A percentile compares a stretch with the other conserved stretches of the same genome.
Evolutionary conservation across 1,139 yeast species (phyloP).

Genomic region (Geotrichum restrictum): DNA sequence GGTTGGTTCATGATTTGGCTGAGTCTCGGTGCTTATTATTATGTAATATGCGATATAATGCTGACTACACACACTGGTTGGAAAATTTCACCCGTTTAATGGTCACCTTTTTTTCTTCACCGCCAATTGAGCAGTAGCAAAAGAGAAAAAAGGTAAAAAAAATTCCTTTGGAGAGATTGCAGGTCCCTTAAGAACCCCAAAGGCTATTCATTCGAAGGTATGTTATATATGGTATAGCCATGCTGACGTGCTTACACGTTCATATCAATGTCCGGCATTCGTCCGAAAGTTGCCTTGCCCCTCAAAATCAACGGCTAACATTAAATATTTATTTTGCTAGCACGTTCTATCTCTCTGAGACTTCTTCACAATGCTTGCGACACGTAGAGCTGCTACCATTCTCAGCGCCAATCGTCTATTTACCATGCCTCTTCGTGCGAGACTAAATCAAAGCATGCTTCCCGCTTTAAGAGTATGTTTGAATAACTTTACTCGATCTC

Average conservation of each 20-base stretch:
- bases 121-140: not conserved
- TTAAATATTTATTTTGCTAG: not conserved
- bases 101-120: not conserved
- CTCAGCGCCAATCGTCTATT: not conserved
- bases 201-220: not conserved
- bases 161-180: not conserved
- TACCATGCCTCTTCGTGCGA: slow-evolving; percentile 3
- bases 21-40: too few relatives aligned
- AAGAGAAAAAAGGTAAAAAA: not conserved
- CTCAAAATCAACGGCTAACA: not conserved
- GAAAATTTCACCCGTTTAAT: not conserved
- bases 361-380: not conserved
- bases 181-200: not conserved
- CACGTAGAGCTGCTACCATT: not conserved
- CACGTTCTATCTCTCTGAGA: not conserved
- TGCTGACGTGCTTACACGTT: not conserved
- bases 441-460: not conserved
- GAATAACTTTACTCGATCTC: slow-evolving; percentile 36
- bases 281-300: not conserved
- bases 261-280: not conserved
- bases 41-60: not conserved
- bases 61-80: not conserved
- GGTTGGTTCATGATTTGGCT: too few relatives aligned
- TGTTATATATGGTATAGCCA: not conserved
- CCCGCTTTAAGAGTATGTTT: not conserved